phyloP scores from a whole-genome alignment of 1,284 basidiomycete genomes.

The Malassezia caprae region DNA sequence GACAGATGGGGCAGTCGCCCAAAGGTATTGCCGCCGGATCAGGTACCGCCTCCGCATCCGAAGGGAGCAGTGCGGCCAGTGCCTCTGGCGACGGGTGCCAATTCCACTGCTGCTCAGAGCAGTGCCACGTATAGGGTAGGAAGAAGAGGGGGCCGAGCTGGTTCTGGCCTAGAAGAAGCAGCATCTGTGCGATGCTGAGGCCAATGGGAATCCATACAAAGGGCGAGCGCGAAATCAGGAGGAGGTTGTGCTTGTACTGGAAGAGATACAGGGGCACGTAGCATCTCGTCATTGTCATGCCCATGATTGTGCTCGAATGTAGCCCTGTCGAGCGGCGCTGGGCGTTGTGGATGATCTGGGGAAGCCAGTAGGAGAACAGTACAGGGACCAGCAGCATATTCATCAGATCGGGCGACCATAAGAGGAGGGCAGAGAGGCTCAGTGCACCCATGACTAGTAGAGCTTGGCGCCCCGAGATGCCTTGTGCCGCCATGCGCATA shows the following conservation, averaged over 20 bases:
- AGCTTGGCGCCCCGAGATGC: not conserved
- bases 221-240: constrained; percentile 34
- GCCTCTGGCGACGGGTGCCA: constrained; percentile 38
- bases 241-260: constrained; percentile 34
- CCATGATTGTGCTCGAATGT: constrained; percentile 33
- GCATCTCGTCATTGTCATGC: constrained; percentile 38
- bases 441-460: not conserved
- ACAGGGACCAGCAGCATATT: not conserved
- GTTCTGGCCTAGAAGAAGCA: constrained; percentile 9
- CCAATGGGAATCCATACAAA: constrained; percentile 31
- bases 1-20: constrained; percentile 45
- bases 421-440: not conserved
- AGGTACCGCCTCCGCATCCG: constrained; percentile 8
- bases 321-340: constrained; percentile 26
- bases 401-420: not conserved
- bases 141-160: constrained; percentile 8
- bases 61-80: constrained; percentile 4
- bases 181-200: constrained; percentile 5
- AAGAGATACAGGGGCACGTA: constrained; percentile 45
- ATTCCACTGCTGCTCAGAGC: constrained; percentile 26
- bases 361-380: constrained; percentile 28
- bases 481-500: not conserved
- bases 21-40: constrained; percentile 5
- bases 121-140: constrained; percentile 1
- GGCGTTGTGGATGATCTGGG: constrained; percentile 45